Conservation (phyloP, 2,329 filamentous ascomycete genomes). For the Xylariaceae sp. region DNA sequence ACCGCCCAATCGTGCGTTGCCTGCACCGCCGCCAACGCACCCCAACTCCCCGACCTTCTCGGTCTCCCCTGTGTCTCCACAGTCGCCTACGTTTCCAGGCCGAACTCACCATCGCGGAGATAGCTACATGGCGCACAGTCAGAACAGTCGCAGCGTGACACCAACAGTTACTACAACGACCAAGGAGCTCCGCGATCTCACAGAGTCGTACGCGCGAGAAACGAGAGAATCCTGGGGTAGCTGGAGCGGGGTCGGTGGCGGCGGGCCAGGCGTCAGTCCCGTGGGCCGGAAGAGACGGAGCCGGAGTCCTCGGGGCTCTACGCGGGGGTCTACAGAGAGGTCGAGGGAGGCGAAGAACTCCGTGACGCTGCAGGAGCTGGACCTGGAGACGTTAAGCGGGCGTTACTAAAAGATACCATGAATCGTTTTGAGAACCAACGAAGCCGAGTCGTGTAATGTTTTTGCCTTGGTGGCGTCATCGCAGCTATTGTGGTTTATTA, state of each 20-base stretch:
- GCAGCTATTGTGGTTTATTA: too few species aligned
- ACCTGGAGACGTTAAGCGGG: conserved; percentile 27
- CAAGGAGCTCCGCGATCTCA: conserved; percentile 30
- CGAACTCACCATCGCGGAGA: conserved; percentile 12
- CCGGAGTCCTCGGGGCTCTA: conserved; percentile 6
- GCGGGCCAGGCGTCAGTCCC: conserved; percentile 20
- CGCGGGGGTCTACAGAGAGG: conserved; percentile 6
- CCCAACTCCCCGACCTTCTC: conserved; percentile 16
- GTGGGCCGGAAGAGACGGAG: conserved; percentile 17
- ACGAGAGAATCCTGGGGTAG: conserved; percentile 34
- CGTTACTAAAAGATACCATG: conserved; percentile 18
- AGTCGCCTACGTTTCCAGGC: conserved; percentile 25
- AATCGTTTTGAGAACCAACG: neutral
- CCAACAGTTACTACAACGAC: conserved; percentile 23
- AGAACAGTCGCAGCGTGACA: neutral
- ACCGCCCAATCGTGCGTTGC: conserved; percentile 42
- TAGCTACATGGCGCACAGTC: conserved; percentile 2
- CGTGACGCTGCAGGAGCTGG: conserved; percentile 22
- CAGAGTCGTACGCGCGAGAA: conserved; percentile 31
- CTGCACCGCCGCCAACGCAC: conserved; percentile 26
- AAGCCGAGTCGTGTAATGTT: too few species aligned
- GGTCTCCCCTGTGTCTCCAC: conserved; percentile 18
- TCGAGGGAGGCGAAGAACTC: conserved; percentile 9
- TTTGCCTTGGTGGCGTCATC: too few species aligned
- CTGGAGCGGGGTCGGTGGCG: conserved; percentile 28